These are phyloP conservation scores for Kazachstania sp. DNA, from an alignment of 1,139 yeast species.

Conservation along the genomic window DNA sequence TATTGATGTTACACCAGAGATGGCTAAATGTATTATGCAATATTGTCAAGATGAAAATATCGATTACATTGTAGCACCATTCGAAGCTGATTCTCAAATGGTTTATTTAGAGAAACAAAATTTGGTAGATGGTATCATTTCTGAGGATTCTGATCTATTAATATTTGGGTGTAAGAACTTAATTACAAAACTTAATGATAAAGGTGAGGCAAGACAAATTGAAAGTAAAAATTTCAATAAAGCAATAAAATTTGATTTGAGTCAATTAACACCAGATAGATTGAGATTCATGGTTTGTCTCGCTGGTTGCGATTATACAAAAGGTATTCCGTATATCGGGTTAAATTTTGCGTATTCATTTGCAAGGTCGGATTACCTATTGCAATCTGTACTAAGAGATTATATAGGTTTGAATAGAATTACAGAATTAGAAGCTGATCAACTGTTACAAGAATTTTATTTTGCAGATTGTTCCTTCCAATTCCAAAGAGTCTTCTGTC, in stretches of 20 bases:
- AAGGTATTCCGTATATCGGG: conserved; percentile 75
- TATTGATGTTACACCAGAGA: conserved; percentile 79
- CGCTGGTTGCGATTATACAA: conserved; percentile 91
- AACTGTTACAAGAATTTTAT: conserved; percentile 49
- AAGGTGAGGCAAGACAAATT: conserved; percentile 64
- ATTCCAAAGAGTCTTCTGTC: conserved; percentile 77
- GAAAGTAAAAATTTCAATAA: conserved; percentile 43
- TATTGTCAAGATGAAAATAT: conserved; percentile 50
- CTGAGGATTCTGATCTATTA: conserved; percentile 88
- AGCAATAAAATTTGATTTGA: conserved; percentile 36
- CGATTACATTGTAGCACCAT: conserved; percentile 84
- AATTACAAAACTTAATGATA: conserved; percentile 70
- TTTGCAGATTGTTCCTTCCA: conserved; percentile 74
- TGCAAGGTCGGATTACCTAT: conserved; percentile 39
- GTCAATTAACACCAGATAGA: conserved; percentile 45
- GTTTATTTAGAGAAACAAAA: conserved; percentile 74
- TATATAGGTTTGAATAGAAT: not conserved
- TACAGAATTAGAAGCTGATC: conserved; percentile 29
- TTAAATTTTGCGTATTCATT: conserved; percentile 61
- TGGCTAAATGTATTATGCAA: conserved; percentile 79
- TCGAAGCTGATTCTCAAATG: conserved; percentile 96
- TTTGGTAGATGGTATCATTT: conserved; percentile 69
- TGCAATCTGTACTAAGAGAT: conserved; percentile 45
- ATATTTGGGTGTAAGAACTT: conserved; percentile 73
- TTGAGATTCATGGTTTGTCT: conserved; percentile 70